Evolutionary conservation across 805 yeast genomes (phyloP).

Genomic region (Cyberlindnera maclurae): DNA sequence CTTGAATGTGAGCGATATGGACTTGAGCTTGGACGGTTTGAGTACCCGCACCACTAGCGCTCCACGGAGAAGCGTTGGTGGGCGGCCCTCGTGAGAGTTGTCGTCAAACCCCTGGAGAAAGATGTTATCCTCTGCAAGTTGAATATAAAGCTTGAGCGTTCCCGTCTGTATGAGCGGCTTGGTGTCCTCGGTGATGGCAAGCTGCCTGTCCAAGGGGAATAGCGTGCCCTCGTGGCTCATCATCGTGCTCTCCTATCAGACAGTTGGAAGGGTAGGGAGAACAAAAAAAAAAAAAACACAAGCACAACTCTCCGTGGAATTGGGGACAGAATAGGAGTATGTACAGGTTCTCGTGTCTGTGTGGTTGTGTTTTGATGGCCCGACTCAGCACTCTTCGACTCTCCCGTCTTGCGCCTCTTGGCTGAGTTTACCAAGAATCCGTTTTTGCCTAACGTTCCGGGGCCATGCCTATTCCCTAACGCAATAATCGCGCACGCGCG

Average conservation of each 20-base stretch:
- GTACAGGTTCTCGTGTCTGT: too few species aligned
- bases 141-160: slow-evolving; percentile 61
- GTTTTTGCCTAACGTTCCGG: too few species aligned
- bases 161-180: slow-evolving; percentile 54
- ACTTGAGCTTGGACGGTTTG: slow-evolving; percentile 66
- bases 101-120: slow-evolving; percentile 78
- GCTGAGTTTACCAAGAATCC: too few species aligned
- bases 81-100: slow-evolving; percentile 53
- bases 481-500: too few species aligned
- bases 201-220: slow-evolving; percentile 44
- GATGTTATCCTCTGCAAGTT: slow-evolving; percentile 72
- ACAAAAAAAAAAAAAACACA: background rate
- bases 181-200: slow-evolving; percentile 33
- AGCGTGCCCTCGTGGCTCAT: slow-evolving; percentile 27
- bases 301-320: too few species aligned
- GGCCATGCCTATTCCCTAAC: too few species aligned
- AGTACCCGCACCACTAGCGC: slow-evolving; percentile 60
- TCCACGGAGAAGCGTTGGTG: slow-evolving; percentile 80
- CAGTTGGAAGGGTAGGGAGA: background rate
- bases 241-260: slow-evolving; percentile 4
- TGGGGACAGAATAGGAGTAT: too few species aligned
- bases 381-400: too few species aligned
- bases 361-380: too few species aligned
- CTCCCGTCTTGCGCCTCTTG: too few species aligned
- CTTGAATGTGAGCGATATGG: slow-evolving; percentile 50